Conservation (phyloP, 2,329 filamentous ascomycete species). For the Neopestalotiopsis rosae region DNA sequence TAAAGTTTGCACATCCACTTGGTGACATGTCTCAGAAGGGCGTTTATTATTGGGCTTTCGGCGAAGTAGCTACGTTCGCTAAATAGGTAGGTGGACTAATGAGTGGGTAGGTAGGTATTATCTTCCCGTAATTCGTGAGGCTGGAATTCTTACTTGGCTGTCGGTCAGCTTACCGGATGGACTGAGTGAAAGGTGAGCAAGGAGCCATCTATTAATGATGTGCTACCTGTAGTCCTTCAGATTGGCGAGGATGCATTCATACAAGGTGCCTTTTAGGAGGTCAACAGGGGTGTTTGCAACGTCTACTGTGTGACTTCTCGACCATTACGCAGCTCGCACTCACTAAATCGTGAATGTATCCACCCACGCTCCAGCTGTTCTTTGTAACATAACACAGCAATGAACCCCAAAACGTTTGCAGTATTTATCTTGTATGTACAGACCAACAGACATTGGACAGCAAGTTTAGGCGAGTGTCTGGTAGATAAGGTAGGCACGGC, state of each 20-base stretch:
- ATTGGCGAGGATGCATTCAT: background rate
- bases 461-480: background rate
- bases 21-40: background rate
- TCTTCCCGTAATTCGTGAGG: background rate
- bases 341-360: background rate
- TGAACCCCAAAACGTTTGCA: background rate
- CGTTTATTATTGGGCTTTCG: background rate
- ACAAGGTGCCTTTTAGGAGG: background rate
- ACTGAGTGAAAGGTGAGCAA: background rate
- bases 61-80: background rate
- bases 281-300: background rate
- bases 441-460: background rate
- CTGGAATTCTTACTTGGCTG: background rate
- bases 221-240: background rate
- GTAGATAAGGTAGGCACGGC: background rate
- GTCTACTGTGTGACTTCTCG: too few relatives aligned
- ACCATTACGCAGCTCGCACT: background rate
- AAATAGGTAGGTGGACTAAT: too few relatives aligned
- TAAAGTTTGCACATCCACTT: constrained; percentile 4
- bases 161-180: background rate
- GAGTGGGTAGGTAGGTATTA: background rate
- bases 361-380: background rate
- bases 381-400: background rate
- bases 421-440: background rate
- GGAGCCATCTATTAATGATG: background rate